Evolutionary conservation across 2,329 filamentous ascomycete species (phyloP).

Genomic region (Akanthomyces lecanii): DNA sequence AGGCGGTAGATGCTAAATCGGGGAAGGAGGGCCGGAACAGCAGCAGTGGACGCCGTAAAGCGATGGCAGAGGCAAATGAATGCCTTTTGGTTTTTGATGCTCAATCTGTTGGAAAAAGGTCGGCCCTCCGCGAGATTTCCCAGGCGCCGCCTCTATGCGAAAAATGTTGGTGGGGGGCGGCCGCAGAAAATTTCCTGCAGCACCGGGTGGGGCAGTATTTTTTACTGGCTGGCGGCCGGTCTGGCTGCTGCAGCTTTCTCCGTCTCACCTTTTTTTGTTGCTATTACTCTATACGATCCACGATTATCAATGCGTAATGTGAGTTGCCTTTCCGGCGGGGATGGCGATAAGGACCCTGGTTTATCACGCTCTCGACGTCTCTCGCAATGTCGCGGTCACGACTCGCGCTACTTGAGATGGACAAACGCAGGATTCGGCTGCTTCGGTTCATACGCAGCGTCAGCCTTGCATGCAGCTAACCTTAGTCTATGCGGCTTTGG

Average conservation of each 20-base stretch:
- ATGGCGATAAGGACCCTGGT: too few species aligned
- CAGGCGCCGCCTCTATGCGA: slow-evolving; percentile 8
- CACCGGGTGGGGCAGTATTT: not conserved
- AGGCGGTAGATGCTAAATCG: not conserved
- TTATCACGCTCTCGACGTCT: not conserved
- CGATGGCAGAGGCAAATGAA: slow-evolving; percentile 4
- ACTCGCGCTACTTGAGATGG: not conserved
- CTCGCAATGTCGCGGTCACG: not conserved
- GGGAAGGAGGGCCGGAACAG: slow-evolving; percentile 1
- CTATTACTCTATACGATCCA: not conserved
- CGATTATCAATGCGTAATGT: not conserved
- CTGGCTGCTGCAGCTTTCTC: not conserved
- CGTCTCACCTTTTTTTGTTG: not conserved
- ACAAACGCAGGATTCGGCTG: not conserved
- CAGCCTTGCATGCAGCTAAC: not conserved
- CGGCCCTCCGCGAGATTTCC: not conserved
- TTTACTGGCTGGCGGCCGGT: not conserved
- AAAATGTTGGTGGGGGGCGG: slow-evolving; percentile 7
- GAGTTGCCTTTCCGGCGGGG: not conserved
- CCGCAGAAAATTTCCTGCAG: slow-evolving; percentile 1
- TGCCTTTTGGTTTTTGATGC: slow-evolving; percentile 5
- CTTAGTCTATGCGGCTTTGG: not conserved
- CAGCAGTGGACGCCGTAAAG: slow-evolving; percentile 8
- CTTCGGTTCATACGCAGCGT: not conserved
- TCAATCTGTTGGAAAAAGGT: slow-evolving; percentile 2